Evolutionary conservation across 2,329 filamentous ascomycete species (phyloP), one percentile per base, ranked within the genome.

Genomic region (Pyrenophora tritici-repentis): DNA sequence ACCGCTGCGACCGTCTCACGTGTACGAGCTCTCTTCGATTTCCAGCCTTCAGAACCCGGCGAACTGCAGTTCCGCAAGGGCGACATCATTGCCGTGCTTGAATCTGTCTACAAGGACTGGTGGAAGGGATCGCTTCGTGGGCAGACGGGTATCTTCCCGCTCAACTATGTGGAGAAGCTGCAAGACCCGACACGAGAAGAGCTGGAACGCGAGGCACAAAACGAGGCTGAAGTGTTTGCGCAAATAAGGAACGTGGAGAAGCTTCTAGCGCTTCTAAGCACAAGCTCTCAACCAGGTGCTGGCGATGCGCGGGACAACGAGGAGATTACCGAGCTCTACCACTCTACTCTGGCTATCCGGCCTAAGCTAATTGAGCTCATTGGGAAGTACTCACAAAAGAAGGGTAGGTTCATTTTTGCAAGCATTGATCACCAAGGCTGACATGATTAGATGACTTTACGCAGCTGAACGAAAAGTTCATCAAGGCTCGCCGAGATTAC

Each of bases 71-170:
- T 99, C 74, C 89, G 92, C 63, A 96, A 96, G 77, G 93, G 94
- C 22, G 94, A 99, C 71, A 88, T 97, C 34, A 99, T 99, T 73
- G 93, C 94, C 1, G 94, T 99, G 13, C 81, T 99, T 34, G 94
- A 97, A 75, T 97, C 92, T 1, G 94, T 97, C 1, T 99, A 95
- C 78, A 99, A 97, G 75, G 94, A 99, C 74, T 99, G 94, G 94
- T 99, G 94, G 94, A 93, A 96, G 65, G 94, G 94, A 1, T 96
- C 92, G 35, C 79, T 99, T 52, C 86, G 92, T 70, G 94, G 94
- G 16, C 91, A 97, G 74, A 97, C 91, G 6, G 94, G 94, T 63
- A 99, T 99, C 59, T 99, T 99, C 75, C 94, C 94, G 6, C 83
- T 99, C 59, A 99, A 99, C 77, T 99, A 99, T 69, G 94, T 99